A percentile compares a stretch with the other conserved stretches of the same genome.
Evolutionary conservation across 2,329 filamentous ascomycete species (phyloP).

Genomic region (Diaporthe velutina): DNA sequence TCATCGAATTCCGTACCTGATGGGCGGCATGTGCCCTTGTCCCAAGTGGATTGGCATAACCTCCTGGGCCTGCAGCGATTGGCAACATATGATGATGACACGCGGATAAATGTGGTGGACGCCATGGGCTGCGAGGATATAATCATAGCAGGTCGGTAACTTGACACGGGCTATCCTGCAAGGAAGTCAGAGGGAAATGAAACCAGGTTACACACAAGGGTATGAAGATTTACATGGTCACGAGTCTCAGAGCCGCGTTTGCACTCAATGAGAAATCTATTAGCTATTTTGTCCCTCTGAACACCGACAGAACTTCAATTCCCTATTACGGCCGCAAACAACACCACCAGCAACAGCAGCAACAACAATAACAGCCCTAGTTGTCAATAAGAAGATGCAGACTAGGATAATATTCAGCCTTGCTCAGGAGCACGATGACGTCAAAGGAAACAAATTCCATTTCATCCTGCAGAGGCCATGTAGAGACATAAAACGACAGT

Average conservation of each 20-base stretch:
- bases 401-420: not conserved
- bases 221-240: not conserved
- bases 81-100: not conserved
- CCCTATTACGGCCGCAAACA: not conserved
- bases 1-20: not conserved
- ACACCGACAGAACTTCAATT: not conserved
- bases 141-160: not conserved
- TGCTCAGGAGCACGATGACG: not conserved
- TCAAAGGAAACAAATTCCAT: not conserved
- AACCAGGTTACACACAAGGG: too few species aligned
- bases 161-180: not conserved
- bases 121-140: not conserved
- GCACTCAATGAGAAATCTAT: conserved; percentile 28
- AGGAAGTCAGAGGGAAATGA: not conserved
- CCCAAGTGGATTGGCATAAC: too few species aligned
- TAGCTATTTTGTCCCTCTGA: conserved; percentile 30
- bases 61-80: not conserved
- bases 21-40: not conserved
- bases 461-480: not conserved
- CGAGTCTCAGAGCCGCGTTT: too few species aligned
- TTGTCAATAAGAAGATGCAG: not conserved
- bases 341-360: not conserved
- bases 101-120: not conserved
- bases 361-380: not conserved
- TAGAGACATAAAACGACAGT: conserved; percentile 16